A percentile compares a stretch with the other conserved stretches of the same genome.
Evolutionary conservation across 1,284 basidiomycete genomes (phyloP).

Genomic region (Ustilago sp.): DNA sequence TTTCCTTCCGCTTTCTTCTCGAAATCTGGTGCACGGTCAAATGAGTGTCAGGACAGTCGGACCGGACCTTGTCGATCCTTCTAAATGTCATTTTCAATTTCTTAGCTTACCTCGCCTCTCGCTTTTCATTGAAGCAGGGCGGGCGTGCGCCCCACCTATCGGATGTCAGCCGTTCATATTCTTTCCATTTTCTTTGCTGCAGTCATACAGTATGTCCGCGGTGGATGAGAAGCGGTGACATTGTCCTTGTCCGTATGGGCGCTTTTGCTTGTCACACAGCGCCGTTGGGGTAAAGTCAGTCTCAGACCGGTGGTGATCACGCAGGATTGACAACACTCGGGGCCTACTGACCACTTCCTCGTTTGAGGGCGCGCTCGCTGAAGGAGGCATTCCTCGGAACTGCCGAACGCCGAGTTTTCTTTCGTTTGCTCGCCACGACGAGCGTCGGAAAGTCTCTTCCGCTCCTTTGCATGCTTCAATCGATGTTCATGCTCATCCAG

Average conservation of each 20-base stretch:
- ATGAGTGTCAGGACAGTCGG: neutral
- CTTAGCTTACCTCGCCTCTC: neutral
- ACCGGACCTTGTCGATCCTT: conserved; percentile 25
- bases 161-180: neutral
- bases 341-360: neutral
- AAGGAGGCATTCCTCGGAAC: conserved; percentile 2
- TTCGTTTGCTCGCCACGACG: neutral
- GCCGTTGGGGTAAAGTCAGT: neutral
- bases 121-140: neutral
- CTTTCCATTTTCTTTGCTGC: neutral
- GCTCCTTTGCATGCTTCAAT: conserved; percentile 3
- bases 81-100: neutral
- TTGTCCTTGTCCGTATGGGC: neutral
- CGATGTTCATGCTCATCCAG: neutral
- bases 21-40: conserved; percentile 10
- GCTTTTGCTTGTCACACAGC: neutral
- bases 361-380: neutral
- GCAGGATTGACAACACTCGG: neutral
- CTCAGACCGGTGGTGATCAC: neutral
- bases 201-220: neutral
- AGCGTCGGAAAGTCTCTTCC: conserved; percentile 29
- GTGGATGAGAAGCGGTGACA: neutral
- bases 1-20: neutral
- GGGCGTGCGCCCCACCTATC: conserved; percentile 10
- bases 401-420: conserved; percentile 4